Evolutionary conservation across 2,329 filamentous ascomycete species (phyloP).

Genomic region (Drechslera avenae): DNA sequence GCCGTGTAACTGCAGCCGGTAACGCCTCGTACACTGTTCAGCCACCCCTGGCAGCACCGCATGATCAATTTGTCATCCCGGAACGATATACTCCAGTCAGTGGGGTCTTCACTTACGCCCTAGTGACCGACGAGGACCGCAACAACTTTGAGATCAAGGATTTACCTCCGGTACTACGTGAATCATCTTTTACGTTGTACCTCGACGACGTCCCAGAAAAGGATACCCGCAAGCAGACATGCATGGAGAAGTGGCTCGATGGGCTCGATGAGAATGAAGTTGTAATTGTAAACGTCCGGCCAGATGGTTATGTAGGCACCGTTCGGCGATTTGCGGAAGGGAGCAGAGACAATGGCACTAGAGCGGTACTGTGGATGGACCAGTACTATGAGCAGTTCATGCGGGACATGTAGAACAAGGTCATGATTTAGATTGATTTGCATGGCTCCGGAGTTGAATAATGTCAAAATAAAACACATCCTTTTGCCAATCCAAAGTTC

Average conservation of each 20-base stretch:
- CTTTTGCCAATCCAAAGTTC: too few relatives aligned
- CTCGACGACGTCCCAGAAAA: conserved; percentile 67
- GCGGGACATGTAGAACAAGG: conserved; percentile 26
- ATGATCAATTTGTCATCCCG: conserved; percentile 70
- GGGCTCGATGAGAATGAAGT: conserved; percentile 62
- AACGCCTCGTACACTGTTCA: conserved; percentile 66
- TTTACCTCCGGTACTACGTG: conserved; percentile 65
- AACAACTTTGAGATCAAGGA: conserved; percentile 68
- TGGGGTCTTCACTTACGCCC: conserved; percentile 68
- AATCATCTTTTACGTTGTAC: conserved; percentile 74
- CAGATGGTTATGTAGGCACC: conserved; percentile 76
- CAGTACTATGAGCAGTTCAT: conserved; percentile 58
- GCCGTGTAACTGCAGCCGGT: conserved; percentile 63
- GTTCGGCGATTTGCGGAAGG: conserved; percentile 53
- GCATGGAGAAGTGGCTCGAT: conserved; percentile 73
- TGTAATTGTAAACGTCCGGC: conserved; percentile 70
- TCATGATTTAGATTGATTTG: background rate
- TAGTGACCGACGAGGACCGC: conserved; percentile 69
- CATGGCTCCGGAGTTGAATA: conserved; percentile 1
- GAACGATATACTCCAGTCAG: conserved; percentile 72
- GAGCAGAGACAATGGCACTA: conserved; percentile 34
- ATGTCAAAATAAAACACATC: background rate
- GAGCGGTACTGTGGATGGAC: conserved; percentile 55
- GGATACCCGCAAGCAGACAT: conserved; percentile 57
- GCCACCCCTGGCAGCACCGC: conserved; percentile 61